Conservation (phyloP, 1,284 basidiomycete genomes). For the Boletus smithii region DNA sequence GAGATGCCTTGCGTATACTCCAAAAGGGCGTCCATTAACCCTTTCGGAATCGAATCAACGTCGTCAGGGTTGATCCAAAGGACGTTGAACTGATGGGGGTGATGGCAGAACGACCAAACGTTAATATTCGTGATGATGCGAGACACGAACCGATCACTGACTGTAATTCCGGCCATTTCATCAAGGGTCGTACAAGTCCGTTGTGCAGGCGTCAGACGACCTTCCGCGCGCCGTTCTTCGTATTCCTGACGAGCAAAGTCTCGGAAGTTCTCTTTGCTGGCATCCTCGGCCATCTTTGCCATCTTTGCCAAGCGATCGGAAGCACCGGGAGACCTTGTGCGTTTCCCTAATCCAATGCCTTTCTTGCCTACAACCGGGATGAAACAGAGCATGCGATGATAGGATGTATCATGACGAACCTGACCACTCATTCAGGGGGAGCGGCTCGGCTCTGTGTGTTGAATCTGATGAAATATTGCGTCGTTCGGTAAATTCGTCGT, state of each 20-base stretch:
- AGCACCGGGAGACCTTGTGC: conserved; percentile 61
- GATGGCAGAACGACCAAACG: not conserved
- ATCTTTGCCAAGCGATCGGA: conserved; percentile 68
- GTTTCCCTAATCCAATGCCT: conserved; percentile 72
- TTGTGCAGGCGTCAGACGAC: conserved; percentile 62
- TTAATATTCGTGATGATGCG: conserved; percentile 1
- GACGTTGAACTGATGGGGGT: conserved; percentile 62
- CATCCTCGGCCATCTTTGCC: conserved; percentile 64
- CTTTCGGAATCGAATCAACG: conserved; percentile 60
- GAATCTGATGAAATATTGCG: conserved; percentile 10
- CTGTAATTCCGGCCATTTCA: conserved; percentile 63
- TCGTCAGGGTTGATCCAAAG: conserved; percentile 70
- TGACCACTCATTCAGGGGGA: conserved; percentile 73
- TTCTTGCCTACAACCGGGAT: conserved; percentile 54
- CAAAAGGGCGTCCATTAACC: conserved; percentile 56
- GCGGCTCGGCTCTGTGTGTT: conserved; percentile 55
- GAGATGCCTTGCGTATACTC: conserved; percentile 36
- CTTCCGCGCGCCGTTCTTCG: conserved; percentile 68
- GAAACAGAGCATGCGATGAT: conserved; percentile 2
- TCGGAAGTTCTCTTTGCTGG: conserved; percentile 56
- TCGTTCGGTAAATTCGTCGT: conserved; percentile 8
- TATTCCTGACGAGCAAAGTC: conserved; percentile 67
- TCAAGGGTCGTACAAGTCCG: conserved; percentile 70
- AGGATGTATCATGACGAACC: conserved; percentile 44
- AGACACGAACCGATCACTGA: conserved; percentile 32